Base-by-base conservation (phyloP, 352 stramenopile species). In the Blastocystis sp. region DNA sequence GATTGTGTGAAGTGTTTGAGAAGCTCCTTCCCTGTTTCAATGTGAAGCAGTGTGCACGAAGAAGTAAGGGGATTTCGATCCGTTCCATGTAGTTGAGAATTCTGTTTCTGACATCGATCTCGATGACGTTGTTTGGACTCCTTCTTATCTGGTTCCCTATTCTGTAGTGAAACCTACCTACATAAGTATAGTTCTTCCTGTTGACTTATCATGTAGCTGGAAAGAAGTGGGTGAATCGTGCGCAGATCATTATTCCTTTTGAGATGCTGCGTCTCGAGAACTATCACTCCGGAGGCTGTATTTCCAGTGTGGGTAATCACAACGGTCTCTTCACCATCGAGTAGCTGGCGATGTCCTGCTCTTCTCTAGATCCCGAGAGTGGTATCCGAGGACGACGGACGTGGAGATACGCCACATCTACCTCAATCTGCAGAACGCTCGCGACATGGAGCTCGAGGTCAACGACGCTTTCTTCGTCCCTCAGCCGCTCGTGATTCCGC, bases 81-180 rank as follows among this genome's bases (percentile, higher is more conserved):
- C n/a, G 7, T 54, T 50, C 68, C 47, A 56, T 26, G 47, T 85
- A 85, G 73, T 50, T 43, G 20, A 11, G 2, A 4, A 85, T 54
- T 68, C 73, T 11, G 73, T 85, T 8, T 85, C 65, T 45, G 73
- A 85, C 26, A 85, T 85, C 53, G 73, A 85, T 47, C 73, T 85
- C 34, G 73, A 85, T 18, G 50, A 85, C 50, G 73, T 53, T 43
- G 54, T 85, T 5, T 85, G 73, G 73, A 85, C 73, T 8, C 73
- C 73, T 16, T 39, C 43, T 5, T 59, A 66, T 50, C 37, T 85
- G 8, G 73, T 85, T 66, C 73, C 73, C 16, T 85, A 54, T 69
- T 85, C 73, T 11, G 73, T 85, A 11, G 47, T 85, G 2, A 85
- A 56, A n/a, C 73, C 73, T 16, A 65, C 55, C 2, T 43, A 26